phyloP scores from a whole-genome alignment of 2,329 filamentous ascomycete genomes.

The Trichophyton benhamiae region DNA sequence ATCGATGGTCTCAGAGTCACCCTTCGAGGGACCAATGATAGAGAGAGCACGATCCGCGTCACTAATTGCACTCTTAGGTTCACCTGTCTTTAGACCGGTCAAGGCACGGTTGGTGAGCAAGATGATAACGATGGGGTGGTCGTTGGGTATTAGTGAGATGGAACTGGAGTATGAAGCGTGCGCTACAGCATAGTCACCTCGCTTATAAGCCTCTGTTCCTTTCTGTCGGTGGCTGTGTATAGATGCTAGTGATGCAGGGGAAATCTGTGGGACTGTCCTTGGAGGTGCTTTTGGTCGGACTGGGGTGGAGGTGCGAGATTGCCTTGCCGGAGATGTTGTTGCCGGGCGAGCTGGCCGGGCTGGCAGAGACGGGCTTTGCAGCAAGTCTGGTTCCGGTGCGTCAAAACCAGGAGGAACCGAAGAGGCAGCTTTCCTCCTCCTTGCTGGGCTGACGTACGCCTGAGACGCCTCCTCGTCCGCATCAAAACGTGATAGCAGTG shows the following conservation, averaged over 20 bases:
- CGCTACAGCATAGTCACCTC: slow-evolving; percentile 80
- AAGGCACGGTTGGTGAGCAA: slow-evolving; percentile 83
- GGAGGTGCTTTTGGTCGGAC: slow-evolving; percentile 36
- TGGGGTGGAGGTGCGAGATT: slow-evolving; percentile 20
- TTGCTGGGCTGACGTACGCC: slow-evolving; percentile 75
- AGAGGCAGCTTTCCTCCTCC: slow-evolving; percentile 57
- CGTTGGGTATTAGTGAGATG: slow-evolving; percentile 58
- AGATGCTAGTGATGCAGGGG: slow-evolving; percentile 55
- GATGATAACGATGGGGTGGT: slow-evolving; percentile 76
- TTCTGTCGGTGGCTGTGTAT: slow-evolving; percentile 68
- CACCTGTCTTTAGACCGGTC: slow-evolving; percentile 80
- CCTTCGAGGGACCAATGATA: slow-evolving; percentile 66
- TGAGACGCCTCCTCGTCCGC: slow-evolving; percentile 70
- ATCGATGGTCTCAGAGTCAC: slow-evolving; percentile 67
- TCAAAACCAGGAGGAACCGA: slow-evolving; percentile 26
- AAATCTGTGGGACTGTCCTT: slow-evolving; percentile 50
- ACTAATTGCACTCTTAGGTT: slow-evolving; percentile 71
- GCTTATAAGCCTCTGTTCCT: slow-evolving; percentile 83
- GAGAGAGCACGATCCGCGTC: slow-evolving; percentile 72
- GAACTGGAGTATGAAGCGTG: slow-evolving; percentile 72
- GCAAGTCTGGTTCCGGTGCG: slow-evolving; percentile 48
- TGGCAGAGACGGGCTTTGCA: slow-evolving; percentile 39
- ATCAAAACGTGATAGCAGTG: slow-evolving; percentile 52
- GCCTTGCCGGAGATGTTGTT: slow-evolving; percentile 25
- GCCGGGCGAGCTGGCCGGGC: slow-evolving; percentile 25